Evolutionary conservation across 257 asterid species (phyloP).

Genomic region (Jaltomata sinuosa): DNA sequence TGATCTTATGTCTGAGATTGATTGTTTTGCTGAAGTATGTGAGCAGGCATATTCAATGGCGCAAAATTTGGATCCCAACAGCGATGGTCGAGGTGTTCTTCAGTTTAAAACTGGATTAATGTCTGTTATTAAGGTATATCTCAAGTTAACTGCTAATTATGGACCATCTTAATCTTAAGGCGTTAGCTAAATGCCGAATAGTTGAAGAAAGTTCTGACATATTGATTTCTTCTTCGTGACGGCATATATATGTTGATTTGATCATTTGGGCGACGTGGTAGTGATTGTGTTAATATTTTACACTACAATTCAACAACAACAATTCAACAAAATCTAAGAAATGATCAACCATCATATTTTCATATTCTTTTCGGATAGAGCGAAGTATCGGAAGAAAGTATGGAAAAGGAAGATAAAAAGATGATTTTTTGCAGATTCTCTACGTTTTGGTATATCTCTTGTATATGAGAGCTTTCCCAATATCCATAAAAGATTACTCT

Average conservation of each 20-base stretch:
- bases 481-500: background rate
- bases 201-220: background rate
- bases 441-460: background rate
- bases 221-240: background rate
- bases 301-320: background rate
- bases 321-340: background rate
- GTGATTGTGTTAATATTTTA: background rate
- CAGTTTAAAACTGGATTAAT: conserved; percentile 96
- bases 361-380: background rate
- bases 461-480: background rate
- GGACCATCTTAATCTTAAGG: background rate
- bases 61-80: conserved; percentile 86
- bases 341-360: background rate
- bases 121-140: conserved; percentile 90
- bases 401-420: background rate
- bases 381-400: background rate
- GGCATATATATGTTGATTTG: background rate
- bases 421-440: background rate
- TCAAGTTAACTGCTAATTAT: conserved; percentile 1
- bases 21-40: conserved; percentile 49
- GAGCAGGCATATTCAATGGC: conserved; percentile 99
- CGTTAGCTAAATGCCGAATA: background rate
- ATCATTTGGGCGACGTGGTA: background rate
- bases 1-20: background rate
- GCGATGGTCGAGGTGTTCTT: conserved; percentile 96